These are phyloP conservation scores for Aegle marmelos DNA, from an alignment of 345 rosid species.

Conservation along the genomic window DNA sequence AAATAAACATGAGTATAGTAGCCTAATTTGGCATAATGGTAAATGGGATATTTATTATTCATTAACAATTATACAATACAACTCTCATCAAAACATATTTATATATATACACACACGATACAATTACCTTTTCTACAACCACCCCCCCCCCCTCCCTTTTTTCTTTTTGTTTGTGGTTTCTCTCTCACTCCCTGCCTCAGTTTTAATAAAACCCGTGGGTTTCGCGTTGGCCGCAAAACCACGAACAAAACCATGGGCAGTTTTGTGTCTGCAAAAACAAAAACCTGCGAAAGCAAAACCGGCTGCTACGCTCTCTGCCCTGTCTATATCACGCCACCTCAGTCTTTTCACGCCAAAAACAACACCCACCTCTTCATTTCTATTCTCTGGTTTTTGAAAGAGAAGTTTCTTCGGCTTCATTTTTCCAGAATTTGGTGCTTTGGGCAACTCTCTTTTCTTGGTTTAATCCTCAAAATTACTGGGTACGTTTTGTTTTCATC, in stretches of 20 bases:
- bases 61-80: too few species aligned
- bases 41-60: too few species aligned
- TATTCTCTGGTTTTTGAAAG: background rate
- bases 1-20: too few species aligned
- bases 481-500: conserved; percentile 12
- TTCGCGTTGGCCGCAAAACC: background rate
- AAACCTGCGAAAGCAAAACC: conserved; percentile 39
- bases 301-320: conserved; percentile 34
- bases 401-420: conserved; percentile 10
- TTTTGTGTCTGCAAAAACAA: conserved; percentile 26
- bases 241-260: conserved; percentile 61
- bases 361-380: too few species aligned
- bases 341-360: too few species aligned
- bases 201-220: conserved; percentile 25
- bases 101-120: too few species aligned
- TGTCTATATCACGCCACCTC: too few species aligned
- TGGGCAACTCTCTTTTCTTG: background rate
- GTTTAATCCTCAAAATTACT: background rate
- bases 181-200: background rate
- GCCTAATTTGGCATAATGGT: too few species aligned
- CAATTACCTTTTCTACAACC: too few species aligned
- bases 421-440: conserved; percentile 2
- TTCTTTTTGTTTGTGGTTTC: background rate
- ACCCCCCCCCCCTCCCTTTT: too few species aligned
- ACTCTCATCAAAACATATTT: too few species aligned